Percentiles rank a stretch among this genome's conserved stretches.
Evolutionary conservation across 1,284 basidiomycete genomes (phyloP).

Genomic region (Tylopilus orsonianus): DNA sequence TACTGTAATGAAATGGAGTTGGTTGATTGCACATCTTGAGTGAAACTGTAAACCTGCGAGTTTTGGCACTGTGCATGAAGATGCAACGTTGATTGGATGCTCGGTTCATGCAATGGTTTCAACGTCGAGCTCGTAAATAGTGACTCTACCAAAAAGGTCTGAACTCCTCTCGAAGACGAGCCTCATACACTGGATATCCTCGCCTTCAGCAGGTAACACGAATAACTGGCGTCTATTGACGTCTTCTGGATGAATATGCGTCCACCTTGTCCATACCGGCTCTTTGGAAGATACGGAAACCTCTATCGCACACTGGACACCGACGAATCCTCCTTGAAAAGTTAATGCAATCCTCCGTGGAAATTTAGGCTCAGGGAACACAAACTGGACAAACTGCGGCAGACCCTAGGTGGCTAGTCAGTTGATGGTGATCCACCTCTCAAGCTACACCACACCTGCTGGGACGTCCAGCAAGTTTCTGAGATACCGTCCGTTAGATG

Average conservation of each 20-base stretch:
- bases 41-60: too few relatives aligned
- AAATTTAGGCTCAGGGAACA: slow-evolving; percentile 51
- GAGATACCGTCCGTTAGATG: slow-evolving; percentile 66
- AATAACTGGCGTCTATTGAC: slow-evolving; percentile 71
- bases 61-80: background rate
- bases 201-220: slow-evolving; percentile 37
- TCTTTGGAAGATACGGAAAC: slow-evolving; percentile 29
- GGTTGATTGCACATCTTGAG: slow-evolving; percentile 27
- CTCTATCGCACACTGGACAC: slow-evolving; percentile 57
- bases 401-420: slow-evolving; percentile 49
- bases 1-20: slow-evolving; percentile 25
- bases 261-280: slow-evolving; percentile 47
- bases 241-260: slow-evolving; percentile 70
- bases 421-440: slow-evolving; percentile 5
- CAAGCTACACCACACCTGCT: slow-evolving; percentile 50
- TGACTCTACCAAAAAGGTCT: slow-evolving; percentile 76
- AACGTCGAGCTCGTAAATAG: slow-evolving; percentile 64
- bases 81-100: background rate
- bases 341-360: slow-evolving; percentile 61
- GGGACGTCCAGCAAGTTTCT: slow-evolving; percentile 84
- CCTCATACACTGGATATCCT: slow-evolving; percentile 49
- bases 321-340: slow-evolving; percentile 84
- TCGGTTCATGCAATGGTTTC: slow-evolving; percentile 36
- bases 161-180: slow-evolving; percentile 76
- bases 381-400: slow-evolving; percentile 70